Percentiles rank a stretch among this genome's conserved stretches.
These are phyloP conservation scores for Ulmus americana DNA, from an alignment of 331 rosid species.

Conservation along the genomic window DNA sequence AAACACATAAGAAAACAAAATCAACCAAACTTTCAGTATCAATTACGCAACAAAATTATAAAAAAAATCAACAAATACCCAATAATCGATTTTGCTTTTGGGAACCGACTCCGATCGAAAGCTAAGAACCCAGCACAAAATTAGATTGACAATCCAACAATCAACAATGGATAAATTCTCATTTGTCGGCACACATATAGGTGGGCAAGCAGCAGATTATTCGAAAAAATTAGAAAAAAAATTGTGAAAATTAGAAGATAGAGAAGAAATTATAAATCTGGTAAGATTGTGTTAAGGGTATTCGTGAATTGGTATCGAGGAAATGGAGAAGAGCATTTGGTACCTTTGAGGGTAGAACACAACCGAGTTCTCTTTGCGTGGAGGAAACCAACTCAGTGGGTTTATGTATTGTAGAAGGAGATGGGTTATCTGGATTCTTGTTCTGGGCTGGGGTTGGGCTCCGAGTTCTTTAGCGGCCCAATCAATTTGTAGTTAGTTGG, in stretches of 20 bases:
- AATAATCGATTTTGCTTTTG: constrained; percentile 24
- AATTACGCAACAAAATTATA: constrained; percentile 4
- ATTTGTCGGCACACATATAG: constrained; percentile 29
- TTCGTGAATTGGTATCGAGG: constrained; percentile 9
- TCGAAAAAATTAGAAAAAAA: neutral
- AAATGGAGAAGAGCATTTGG: constrained; percentile 26
- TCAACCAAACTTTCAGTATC: constrained; percentile 7
- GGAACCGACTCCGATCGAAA: constrained; percentile 32
- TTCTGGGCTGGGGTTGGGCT: neutral
- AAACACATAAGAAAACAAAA: neutral
- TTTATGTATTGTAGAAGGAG: neutral
- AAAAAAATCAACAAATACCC: constrained; percentile 22
- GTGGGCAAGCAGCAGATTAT: constrained; percentile 19
- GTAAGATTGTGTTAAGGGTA: constrained; percentile 4
- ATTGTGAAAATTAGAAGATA: neutral
- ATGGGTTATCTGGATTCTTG: neutral
- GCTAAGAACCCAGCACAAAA: constrained; percentile 24
- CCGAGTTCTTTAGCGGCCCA: no score
- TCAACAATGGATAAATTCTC: constrained; percentile 21
- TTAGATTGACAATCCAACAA: constrained; percentile 18
- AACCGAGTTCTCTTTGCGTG: constrained; percentile 33
- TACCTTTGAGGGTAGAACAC: constrained; percentile 24
- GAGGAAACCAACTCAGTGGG: constrained; percentile 41
- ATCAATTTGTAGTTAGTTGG: no score
- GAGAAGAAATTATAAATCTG: constrained; percentile 7